phyloP scores from a whole-genome alignment of 805 yeast species.

The Wickerhamiella sergipiensis region DNA sequence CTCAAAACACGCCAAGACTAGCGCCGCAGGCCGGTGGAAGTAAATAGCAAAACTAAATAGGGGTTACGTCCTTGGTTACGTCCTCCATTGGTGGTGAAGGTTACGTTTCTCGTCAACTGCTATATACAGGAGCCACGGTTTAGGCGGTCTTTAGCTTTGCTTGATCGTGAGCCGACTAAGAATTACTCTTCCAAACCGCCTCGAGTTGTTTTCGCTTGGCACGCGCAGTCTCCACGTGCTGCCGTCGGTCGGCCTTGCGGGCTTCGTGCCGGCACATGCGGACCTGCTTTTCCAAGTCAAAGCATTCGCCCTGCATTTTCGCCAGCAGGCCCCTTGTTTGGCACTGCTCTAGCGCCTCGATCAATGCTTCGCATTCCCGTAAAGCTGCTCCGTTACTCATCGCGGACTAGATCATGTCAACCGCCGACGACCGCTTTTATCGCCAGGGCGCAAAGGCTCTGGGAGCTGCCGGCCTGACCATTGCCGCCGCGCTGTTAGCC shows the following conservation, averaged over 20 bases:
- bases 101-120: no score
- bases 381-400: constrained; percentile 20
- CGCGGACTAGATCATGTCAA: not conserved
- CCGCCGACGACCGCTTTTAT: not conserved
- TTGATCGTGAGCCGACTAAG: no score
- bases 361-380: constrained; percentile 58
- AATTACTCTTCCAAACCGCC: constrained; percentile 37
- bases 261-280: constrained; percentile 69
- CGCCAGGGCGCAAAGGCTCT: constrained; percentile 32
- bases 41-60: no score
- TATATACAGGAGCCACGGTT: not conserved
- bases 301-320: constrained; percentile 72
- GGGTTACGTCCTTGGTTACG: no score
- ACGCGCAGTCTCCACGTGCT: constrained; percentile 34
- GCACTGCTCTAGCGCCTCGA: constrained; percentile 81
- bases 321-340: constrained; percentile 55
- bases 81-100: no score
- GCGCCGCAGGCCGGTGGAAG: constrained; percentile 6
- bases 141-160: no score
- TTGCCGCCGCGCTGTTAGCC: constrained; percentile 60
- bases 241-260: constrained; percentile 46
- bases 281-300: constrained; percentile 67
- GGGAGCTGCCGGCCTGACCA: constrained; percentile 58
- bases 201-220: constrained; percentile 43
- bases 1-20: constrained; percentile 94